Conservation (phyloP, 1,284 basidiomycete species). For the Taiwanofungus camphoratus region DNA sequence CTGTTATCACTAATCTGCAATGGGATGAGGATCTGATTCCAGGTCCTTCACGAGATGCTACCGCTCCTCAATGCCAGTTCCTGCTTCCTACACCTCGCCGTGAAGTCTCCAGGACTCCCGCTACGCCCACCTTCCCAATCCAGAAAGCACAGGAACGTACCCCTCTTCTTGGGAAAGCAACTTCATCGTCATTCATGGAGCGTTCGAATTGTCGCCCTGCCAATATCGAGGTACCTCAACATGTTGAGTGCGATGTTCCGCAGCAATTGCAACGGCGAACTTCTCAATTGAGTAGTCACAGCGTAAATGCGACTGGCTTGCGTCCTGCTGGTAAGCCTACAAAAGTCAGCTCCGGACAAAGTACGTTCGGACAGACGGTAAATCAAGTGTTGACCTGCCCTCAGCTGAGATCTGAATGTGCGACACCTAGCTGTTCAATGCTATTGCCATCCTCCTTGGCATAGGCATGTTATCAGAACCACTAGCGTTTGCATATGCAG, state of each 20-base stretch:
- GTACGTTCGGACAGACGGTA: conserved; percentile 84
- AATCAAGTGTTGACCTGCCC: conserved; percentile 21
- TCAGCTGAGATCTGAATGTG: background rate
- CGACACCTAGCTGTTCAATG: conserved; percentile 74
- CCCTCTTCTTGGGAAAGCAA: conserved; percentile 39
- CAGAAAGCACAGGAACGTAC: conserved; percentile 24
- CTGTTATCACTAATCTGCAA: conserved; percentile 35
- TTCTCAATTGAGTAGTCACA: conserved; percentile 17
- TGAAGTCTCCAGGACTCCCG: conserved; percentile 4
- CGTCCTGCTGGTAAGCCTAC: conserved; percentile 7
- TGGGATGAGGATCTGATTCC: conserved; percentile 40
- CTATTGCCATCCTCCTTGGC: conserved; percentile 80
- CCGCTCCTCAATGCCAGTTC: background rate
- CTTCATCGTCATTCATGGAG: conserved; percentile 27
- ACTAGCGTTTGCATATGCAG: conserved; percentile 81
- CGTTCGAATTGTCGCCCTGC: conserved; percentile 5
- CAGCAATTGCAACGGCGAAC: conserved; percentile 9
- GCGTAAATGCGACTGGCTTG: background rate
- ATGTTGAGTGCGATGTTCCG: background rate
- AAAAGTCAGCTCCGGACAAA: conserved; percentile 40
- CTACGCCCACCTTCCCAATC: conserved; percentile 10
- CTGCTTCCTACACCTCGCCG: conserved; percentile 6
- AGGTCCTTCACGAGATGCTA: conserved; percentile 11
- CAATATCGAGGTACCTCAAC: background rate
- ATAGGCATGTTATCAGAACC: conserved; percentile 90